Base-by-base conservation (phyloP, 225 moss, liverwort and hornwort genomes). In the Marchantia polymorpha region DNA sequence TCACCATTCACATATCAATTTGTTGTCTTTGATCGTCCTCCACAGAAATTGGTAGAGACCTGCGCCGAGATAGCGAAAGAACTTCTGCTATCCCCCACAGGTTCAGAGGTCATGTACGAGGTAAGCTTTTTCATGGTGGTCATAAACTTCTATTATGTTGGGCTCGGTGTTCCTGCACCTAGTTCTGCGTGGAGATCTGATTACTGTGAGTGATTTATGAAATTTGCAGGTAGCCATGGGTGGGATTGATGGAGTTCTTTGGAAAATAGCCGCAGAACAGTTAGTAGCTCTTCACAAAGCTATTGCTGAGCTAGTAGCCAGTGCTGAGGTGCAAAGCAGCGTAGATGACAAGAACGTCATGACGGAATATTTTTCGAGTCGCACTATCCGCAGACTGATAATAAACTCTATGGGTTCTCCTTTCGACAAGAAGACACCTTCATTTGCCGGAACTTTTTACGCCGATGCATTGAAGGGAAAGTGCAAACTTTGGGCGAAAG, bases 351-450 rank as follows among this genome's bases (percentile, higher is more conserved):
- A 90, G 79, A 94, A 96, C 78, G 88, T 96, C 19, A 87, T 96
- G 86, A 91, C 91, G 81, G 92, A 94, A 58, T 94, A 94, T 73
- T 88, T 90, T 83, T 87, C 96, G 30, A 96, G 96, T 81, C 94
- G 94, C n/a, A 92, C 94, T 53, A 80, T 96, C 52, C 89, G 94
- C 19, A 86, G 96, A 79, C 81, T 94, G 85, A 91, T 94, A 53
- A 66, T 96, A 60, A 88, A 91, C 60, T 91, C 94, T 49, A 81
- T 83, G 75, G 78, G 86, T 26, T 85, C 91, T 71, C 91, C 91
- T 47, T 78, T 79, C 20, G 88, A 83, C 76, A 75, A 86, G 0
- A 81, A 88, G 77, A 83, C 83, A 39, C 80, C 82, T 74, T 94
- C 96, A 27, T 94, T 96, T 30, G 81, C 94, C 82, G 78, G 86